phyloP scores from a whole-genome alignment of 116 monocot species.

The Dioscorea cayenensis region DNA sequence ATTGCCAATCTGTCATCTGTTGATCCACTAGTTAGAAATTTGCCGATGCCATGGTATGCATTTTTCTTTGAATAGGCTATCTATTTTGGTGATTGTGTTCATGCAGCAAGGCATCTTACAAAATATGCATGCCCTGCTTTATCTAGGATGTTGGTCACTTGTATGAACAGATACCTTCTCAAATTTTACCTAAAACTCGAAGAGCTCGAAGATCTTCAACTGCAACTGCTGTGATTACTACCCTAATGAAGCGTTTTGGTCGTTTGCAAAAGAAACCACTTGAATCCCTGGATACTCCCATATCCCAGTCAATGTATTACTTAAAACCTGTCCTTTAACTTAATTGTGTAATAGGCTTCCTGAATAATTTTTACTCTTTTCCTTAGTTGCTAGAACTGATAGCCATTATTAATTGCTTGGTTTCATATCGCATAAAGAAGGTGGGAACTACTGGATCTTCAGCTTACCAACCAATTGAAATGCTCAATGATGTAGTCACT shows the following conservation, averaged over 20 bases:
- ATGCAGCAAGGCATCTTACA: not conserved
- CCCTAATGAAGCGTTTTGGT: constrained; percentile 47
- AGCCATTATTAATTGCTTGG: not conserved
- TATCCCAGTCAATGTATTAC: constrained; percentile 44
- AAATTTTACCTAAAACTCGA: constrained; percentile 25
- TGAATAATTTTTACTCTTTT: not conserved
- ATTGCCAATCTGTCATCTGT: not conserved
- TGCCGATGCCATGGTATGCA: not conserved
- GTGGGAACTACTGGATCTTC: constrained; percentile 57
- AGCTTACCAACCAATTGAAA: constrained; percentile 77
- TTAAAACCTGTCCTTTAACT: not conserved
- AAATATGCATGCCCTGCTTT: not conserved
- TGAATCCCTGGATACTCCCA: constrained; percentile 42
- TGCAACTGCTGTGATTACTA: constrained; percentile 34
- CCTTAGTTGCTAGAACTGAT: not conserved
- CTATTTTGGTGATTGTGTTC: not conserved
- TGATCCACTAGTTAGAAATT: not conserved
- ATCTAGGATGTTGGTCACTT: not conserved
- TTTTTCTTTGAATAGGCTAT: not conserved
- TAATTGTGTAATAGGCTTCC: not conserved
- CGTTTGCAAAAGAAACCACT: constrained; percentile 67
- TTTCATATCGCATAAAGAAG: constrained; percentile 50
- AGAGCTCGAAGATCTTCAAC: constrained; percentile 2
- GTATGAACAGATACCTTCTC: constrained; percentile 16
- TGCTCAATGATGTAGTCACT: constrained; percentile 92